Conservation (phyloP, 2,329 filamentous ascomycete genomes). For the Neofusicoccum sp. region DNA sequence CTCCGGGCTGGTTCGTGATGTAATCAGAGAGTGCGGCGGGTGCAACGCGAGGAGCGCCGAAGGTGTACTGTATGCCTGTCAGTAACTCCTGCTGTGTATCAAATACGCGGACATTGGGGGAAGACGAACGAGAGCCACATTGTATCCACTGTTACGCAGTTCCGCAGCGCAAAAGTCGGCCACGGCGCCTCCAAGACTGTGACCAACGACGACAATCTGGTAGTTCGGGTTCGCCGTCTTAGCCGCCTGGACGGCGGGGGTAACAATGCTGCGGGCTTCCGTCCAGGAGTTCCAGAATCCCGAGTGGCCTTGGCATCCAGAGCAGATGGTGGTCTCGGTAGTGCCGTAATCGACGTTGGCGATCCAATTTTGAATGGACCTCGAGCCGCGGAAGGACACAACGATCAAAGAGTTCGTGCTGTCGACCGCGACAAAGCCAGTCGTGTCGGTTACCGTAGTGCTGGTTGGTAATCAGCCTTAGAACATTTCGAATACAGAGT, state of each 20-base stretch:
- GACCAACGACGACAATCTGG: constrained; percentile 59
- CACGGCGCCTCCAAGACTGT: constrained; percentile 67
- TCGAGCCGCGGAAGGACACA: constrained; percentile 59
- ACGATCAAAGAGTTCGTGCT: constrained; percentile 55
- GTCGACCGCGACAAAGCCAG: constrained; percentile 49
- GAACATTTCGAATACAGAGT: not conserved
- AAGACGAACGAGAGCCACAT: constrained; percentile 47
- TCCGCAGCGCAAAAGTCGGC: constrained; percentile 59
- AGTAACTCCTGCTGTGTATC: not conserved
- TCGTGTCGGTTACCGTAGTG: constrained; percentile 33
- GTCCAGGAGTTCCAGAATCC: constrained; percentile 62
- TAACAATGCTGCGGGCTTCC: constrained; percentile 49
- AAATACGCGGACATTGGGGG: not conserved
- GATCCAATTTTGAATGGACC: constrained; percentile 61
- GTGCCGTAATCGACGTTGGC: constrained; percentile 51
- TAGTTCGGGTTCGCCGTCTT: constrained; percentile 50
- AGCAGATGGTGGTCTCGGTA: constrained; percentile 41
- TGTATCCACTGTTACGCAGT: constrained; percentile 50
- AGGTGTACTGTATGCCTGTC: constrained; percentile 52
- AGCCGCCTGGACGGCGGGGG: constrained; percentile 48
- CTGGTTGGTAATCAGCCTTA: not conserved
- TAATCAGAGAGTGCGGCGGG: constrained; percentile 57
- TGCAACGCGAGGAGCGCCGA: constrained; percentile 66
- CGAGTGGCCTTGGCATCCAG: constrained; percentile 52
- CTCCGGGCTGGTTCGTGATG: constrained; percentile 53